These are phyloP conservation scores for Candida boidinii DNA, from an alignment of 805 yeast genomes.

Conservation along the genomic window DNA sequence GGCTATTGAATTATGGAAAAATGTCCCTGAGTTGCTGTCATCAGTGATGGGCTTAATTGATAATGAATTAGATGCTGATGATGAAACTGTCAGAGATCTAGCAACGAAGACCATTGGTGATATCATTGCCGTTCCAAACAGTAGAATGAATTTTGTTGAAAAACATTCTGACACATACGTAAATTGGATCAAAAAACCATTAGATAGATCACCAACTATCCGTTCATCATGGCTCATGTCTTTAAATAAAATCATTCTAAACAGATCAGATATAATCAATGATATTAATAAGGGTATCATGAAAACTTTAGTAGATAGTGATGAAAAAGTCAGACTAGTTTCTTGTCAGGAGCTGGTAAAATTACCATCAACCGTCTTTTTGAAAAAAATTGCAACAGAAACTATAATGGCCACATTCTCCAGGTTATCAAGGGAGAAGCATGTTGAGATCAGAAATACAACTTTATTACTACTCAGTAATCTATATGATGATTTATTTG, in stretches of 20 bases:
- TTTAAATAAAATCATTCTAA: constrained; percentile 36
- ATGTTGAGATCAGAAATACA: constrained; percentile 50
- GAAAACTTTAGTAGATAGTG: constrained; percentile 66
- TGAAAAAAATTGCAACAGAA: constrained; percentile 37
- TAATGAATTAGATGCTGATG: constrained; percentile 71
- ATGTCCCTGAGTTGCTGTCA: constrained; percentile 63
- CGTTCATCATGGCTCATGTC: constrained; percentile 65
- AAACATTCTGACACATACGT: constrained; percentile 54
- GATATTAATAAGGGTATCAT: constrained; percentile 52
- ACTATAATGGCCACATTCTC: constrained; percentile 45
- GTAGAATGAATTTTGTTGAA: constrained; percentile 48
- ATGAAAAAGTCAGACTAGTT: constrained; percentile 59
- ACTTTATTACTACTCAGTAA: constrained; percentile 48
- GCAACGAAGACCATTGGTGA: constrained; percentile 71
- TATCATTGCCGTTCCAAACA: constrained; percentile 41
- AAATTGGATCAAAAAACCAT: constrained; percentile 66
- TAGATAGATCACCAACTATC: constrained; percentile 59
- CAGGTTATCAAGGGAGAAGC: constrained; percentile 66
- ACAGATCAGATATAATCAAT: constrained; percentile 34
- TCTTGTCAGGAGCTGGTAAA: constrained; percentile 46
- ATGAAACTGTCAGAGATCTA: constrained; percentile 48
- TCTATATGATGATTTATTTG: constrained; percentile 42
- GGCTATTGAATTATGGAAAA: constrained; percentile 63
- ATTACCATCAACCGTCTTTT: constrained; percentile 37
- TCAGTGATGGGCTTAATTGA: constrained; percentile 74